These are phyloP conservation scores for Torulaspora globosa DNA, from an alignment of 1,139 yeast species.

Conservation along the genomic window DNA sequence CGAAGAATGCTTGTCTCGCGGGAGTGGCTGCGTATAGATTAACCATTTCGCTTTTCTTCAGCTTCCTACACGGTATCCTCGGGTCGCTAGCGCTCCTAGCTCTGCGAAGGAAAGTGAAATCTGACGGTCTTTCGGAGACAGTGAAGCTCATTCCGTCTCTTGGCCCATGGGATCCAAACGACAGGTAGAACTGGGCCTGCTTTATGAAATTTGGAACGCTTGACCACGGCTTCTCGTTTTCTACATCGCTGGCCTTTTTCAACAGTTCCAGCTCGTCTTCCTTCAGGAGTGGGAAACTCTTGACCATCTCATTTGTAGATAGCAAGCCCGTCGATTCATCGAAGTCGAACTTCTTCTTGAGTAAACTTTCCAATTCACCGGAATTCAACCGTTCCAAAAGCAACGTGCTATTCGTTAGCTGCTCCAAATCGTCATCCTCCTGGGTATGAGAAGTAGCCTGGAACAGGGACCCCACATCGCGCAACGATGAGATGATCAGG, in stretches of 20 bases:
- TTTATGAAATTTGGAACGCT: slow-evolving; percentile 20
- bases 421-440: slow-evolving; percentile 26
- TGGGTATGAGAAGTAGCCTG: slow-evolving; percentile 24
- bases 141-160: slow-evolving; percentile 19
- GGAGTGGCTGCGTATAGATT: slow-evolving; percentile 12
- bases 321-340: slow-evolving; percentile 4
- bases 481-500: slow-evolving; percentile 20
- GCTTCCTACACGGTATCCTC: slow-evolving; percentile 1
- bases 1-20: slow-evolving; percentile 7
- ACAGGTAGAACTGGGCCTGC: slow-evolving; percentile 26
- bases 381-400: slow-evolving; percentile 13
- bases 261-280: slow-evolving; percentile 21
- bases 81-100: not conserved
- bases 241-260: slow-evolving; percentile 10
- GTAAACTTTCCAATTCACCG: slow-evolving; percentile 18
- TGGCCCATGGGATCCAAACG: slow-evolving; percentile 34
- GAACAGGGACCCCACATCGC: slow-evolving; percentile 26
- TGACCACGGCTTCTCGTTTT: slow-evolving; percentile 21
- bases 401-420: slow-evolving; percentile 8
- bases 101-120: slow-evolving; percentile 12
- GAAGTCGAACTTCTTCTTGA: slow-evolving; percentile 16
- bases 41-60: slow-evolving; percentile 7
- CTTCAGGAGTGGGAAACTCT: slow-evolving; percentile 15
- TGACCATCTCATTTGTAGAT: slow-evolving; percentile 9
- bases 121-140: slow-evolving; percentile 6